Conservation (phyloP, 129 eudicot species). For the Lonicera japonica region DNA sequence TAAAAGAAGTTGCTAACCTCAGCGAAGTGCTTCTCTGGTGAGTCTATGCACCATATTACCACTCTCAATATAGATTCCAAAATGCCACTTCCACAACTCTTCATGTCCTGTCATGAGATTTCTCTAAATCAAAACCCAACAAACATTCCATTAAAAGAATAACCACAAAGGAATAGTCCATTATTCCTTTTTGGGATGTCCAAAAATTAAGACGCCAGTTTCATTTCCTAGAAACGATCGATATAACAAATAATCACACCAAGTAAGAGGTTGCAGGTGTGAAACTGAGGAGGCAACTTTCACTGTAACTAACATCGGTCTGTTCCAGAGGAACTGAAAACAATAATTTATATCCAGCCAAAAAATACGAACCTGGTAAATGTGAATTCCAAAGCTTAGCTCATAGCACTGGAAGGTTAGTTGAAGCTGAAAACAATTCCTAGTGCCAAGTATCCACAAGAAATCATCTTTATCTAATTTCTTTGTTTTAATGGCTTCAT, state of each 20-base stretch:
- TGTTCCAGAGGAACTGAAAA: not conserved
- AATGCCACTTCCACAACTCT: constrained; percentile 35
- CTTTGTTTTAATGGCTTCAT: constrained; percentile 39
- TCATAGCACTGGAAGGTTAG: constrained; percentile 52
- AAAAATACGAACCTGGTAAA: constrained; percentile 29
- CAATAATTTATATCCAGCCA: not conserved
- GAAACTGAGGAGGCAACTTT: no score
- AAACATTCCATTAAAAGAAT: no score
- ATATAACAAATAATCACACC: no score
- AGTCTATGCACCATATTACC: constrained; percentile 43
- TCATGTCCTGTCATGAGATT: constrained; percentile 40
- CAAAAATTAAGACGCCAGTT: no score
- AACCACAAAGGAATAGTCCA: no score
- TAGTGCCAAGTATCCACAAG: constrained; percentile 42
- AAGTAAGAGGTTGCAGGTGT: no score
- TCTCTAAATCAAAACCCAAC: not conserved
- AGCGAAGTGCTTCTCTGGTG: constrained; percentile 63
- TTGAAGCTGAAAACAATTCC: constrained; percentile 60
- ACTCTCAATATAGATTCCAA: constrained; percentile 40
- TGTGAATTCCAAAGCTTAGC: constrained; percentile 31
- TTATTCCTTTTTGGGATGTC: no score
- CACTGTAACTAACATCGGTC: no score
- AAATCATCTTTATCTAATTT: constrained; percentile 43
- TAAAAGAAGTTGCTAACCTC: constrained; percentile 26
- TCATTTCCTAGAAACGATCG: no score